Conservation (phyloP, 2,329 filamentous ascomycete genomes). For the Pyrenochaeta sp. region DNA sequence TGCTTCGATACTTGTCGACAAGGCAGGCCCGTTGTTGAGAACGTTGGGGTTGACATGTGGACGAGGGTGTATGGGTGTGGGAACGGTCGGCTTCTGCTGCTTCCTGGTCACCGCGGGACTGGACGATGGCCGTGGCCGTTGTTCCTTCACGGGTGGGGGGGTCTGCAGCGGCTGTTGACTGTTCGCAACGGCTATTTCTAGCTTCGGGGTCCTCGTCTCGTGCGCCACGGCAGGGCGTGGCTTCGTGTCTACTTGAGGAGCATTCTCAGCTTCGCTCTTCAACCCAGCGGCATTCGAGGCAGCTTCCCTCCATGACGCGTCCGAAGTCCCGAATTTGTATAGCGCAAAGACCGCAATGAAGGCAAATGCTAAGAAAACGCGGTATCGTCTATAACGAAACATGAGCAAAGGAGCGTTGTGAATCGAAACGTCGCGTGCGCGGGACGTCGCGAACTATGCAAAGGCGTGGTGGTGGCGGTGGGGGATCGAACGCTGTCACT, state of each 20-base stretch:
- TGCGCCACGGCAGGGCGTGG: slow-evolving; percentile 37
- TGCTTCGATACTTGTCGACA: slow-evolving; percentile 29
- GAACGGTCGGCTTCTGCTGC: slow-evolving; percentile 26
- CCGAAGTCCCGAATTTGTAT: slow-evolving; percentile 61
- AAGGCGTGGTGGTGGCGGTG: slow-evolving; percentile 9
- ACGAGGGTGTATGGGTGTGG: slow-evolving; percentile 21
- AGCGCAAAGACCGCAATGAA: slow-evolving; percentile 63
- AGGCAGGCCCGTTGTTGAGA: slow-evolving; percentile 29
- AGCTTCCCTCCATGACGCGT: slow-evolving; percentile 48
- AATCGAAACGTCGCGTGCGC: slow-evolving; percentile 17
- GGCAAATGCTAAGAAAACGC: slow-evolving; percentile 66
- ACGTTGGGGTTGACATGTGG: slow-evolving; percentile 22
- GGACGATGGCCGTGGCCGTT: slow-evolving; percentile 17
- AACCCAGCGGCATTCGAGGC: slow-evolving; percentile 32
- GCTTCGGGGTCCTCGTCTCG: slow-evolving; percentile 43
- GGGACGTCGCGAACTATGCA: slow-evolving; percentile 9
- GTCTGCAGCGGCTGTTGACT: slow-evolving; percentile 31
- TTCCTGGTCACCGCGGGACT: slow-evolving; percentile 18
- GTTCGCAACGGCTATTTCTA: slow-evolving; percentile 43
- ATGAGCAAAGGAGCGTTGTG: slow-evolving; percentile 48
- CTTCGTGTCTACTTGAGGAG: slow-evolving; percentile 26
- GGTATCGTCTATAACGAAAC: slow-evolving; percentile 68
- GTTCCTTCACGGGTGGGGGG: slow-evolving; percentile 39
- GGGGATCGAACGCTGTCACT: slow-evolving; percentile 4
- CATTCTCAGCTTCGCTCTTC: slow-evolving; percentile 25